Base-by-base conservation (phyloP, 495 filamentous ascomycete genomes). In the Talaromyces trachyspermus region DNA sequence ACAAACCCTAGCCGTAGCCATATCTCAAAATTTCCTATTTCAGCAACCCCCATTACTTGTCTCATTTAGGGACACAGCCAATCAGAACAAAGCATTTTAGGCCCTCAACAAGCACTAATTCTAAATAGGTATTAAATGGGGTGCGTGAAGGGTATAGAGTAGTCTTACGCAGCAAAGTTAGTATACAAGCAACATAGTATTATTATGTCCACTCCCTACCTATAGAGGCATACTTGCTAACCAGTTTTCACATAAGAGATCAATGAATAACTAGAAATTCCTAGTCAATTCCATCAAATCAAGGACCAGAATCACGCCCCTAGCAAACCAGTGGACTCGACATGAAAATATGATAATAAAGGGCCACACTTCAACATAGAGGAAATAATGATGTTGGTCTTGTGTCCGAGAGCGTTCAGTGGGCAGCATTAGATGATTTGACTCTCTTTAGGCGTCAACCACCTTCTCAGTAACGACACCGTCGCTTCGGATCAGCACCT, bases 401-500 rank as follows among this genome's bases (percentile, higher is more conserved):
- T 22, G 17, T 5, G 22, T 22, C 15, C 35, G 17, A 20, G 35
- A 38, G 14, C 22, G 8, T 15, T 38, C 5, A n/a, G n/a, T n/a
- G n/a, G n/a, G 22, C 17, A 38, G 22, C 18, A 38, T 20, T 10
- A n/a, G 18, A 17, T 12, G 8, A 19, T 9, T 22, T 12, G 35
- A 22, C 35, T 17, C 17, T 10, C n/a, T 26, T 26, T 26, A 42
- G 17, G 39, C 39, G 7, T 42, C 42, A 15, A 44, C 62, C 10
- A 78, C 57, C 53, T 78, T 77, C 60, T 76, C 75, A 4, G 69
- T 62, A 19, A 81, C 74, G 19, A 60, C 68, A 22, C 77, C 76
- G 42, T 79, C 72, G 15, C 60, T 56, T 43, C 70, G 67, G 12
- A 79, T 53, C 35, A 79, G 63, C 48, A 81, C 63, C 63, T 76